Evolutionary conservation across 768 basidiomycete species (phyloP).

Genomic region (Russula virescens): DNA sequence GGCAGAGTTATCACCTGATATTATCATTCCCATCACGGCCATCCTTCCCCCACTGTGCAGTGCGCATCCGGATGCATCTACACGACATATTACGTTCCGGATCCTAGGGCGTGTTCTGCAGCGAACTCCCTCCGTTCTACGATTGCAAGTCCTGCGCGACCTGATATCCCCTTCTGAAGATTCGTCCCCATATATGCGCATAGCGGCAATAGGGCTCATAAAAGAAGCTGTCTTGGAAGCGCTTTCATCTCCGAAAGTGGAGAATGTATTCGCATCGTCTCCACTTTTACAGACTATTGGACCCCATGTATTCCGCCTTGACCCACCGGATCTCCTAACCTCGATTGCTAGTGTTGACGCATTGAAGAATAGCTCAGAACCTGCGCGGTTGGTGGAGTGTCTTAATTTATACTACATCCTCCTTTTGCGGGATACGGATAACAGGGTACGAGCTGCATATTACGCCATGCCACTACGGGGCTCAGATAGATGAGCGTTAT

Average conservation of each 20-base stretch:
- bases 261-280: conserved; percentile 49
- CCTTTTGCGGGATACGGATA: conserved; percentile 49
- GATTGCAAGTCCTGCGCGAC: conserved; percentile 51
- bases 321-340: conserved; percentile 48
- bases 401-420: conserved; percentile 66
- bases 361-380: conserved; percentile 52
- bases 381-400: conserved; percentile 57
- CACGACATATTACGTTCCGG: conserved; percentile 58
- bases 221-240: conserved; percentile 61
- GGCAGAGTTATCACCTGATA: conserved; percentile 37
- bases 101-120: conserved; percentile 50
- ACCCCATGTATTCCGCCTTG: conserved; percentile 50
- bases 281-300: conserved; percentile 54
- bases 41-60: conserved; percentile 54
- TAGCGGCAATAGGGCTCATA: conserved; percentile 60
- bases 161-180: conserved; percentile 40
- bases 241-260: conserved; percentile 30
- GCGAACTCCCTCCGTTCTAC: conserved; percentile 41
- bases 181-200: conserved; percentile 60
- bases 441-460: conserved; percentile 39
- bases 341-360: conserved; percentile 27
- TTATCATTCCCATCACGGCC: conserved; percentile 43
- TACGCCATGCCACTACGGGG: not conserved
- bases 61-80: conserved; percentile 51
- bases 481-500: not conserved